Evolutionary conservation across 371 early-diverging fungal species (phyloP).

Genomic region (Mucor irregularis): DNA sequence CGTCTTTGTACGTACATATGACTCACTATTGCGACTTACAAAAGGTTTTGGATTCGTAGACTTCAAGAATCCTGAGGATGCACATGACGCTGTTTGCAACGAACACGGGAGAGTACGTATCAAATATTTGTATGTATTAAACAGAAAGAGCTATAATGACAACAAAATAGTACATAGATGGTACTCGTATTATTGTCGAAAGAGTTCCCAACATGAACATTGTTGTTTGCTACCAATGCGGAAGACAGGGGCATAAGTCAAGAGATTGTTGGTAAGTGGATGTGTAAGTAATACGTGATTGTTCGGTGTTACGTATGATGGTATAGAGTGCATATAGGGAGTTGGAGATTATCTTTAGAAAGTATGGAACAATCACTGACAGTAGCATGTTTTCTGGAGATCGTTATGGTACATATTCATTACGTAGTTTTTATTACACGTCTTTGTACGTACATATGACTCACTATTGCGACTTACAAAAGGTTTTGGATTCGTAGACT

Average conservation of each 20-base stretch:
- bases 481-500: conserved; percentile 66
- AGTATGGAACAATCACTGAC: conserved; percentile 67
- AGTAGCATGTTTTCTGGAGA: no score
- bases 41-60: conserved; percentile 63
- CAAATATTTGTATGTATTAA: not conserved
- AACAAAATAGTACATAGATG: conserved; percentile 38
- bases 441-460: no score
- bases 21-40: no score
- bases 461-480: no score
- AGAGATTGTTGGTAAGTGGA: no score
- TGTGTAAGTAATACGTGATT: no score
- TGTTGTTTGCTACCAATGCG: conserved; percentile 62
- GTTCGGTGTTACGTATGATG: no score
- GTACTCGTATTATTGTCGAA: conserved; percentile 65
- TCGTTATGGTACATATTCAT: no score
- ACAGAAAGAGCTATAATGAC: not conserved
- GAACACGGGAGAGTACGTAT: conserved; percentile 51
- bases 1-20: no score
- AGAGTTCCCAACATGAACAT: conserved; percentile 50
- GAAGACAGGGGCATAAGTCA: conserved; percentile 48
- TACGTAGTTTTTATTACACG: no score
- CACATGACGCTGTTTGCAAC: conserved; percentile 68
- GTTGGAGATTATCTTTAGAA: conserved; percentile 65
- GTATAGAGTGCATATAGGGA: no score
- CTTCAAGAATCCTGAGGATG: conserved; percentile 67